phyloP scores from a whole-genome alignment of 371 early-diverging fungal genomes.

The Batrachochytrium dendrobatidis region DNA sequence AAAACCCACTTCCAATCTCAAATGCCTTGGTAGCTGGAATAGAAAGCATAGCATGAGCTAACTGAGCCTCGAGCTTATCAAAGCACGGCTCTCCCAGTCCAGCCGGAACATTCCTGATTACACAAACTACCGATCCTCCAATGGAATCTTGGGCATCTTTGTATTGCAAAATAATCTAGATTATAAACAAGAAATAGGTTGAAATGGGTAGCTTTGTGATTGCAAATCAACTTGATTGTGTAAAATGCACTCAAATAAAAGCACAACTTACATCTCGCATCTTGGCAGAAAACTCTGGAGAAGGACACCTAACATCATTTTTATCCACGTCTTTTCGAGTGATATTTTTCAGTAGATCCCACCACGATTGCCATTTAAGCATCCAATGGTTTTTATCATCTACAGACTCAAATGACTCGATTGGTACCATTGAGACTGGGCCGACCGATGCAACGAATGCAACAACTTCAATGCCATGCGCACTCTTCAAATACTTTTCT shows the following conservation, averaged over 20 bases:
- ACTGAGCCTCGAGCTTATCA: conserved; percentile 92
- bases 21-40: conserved; percentile 97
- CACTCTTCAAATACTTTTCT: conserved; percentile 79
- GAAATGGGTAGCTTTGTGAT: not conserved
- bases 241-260: too few relatives aligned
- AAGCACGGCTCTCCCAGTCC: conserved; percentile 98
- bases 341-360: conserved; percentile 59
- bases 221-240: conserved; percentile 2
- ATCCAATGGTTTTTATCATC: conserved; percentile 54
- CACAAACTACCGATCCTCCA: conserved; percentile 96
- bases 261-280: conserved; percentile 54
- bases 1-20: conserved; percentile 92
- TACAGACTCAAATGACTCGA: conserved; percentile 10
- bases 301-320: conserved; percentile 71
- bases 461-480: conserved; percentile 82
- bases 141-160: conserved; percentile 81
- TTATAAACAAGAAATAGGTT: not conserved
- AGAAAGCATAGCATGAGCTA: conserved; percentile 98
- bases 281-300: conserved; percentile 43
- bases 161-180: conserved; percentile 62
- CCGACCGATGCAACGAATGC: conserved; percentile 92
- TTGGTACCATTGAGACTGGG: conserved; percentile 60
- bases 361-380: conserved; percentile 38
- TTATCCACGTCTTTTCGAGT: conserved; percentile 65
- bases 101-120: conserved; percentile 84